Base-by-base conservation (phyloP, 768 basidiomycete genomes). In the Lactifluus hygrophoroides region DNA sequence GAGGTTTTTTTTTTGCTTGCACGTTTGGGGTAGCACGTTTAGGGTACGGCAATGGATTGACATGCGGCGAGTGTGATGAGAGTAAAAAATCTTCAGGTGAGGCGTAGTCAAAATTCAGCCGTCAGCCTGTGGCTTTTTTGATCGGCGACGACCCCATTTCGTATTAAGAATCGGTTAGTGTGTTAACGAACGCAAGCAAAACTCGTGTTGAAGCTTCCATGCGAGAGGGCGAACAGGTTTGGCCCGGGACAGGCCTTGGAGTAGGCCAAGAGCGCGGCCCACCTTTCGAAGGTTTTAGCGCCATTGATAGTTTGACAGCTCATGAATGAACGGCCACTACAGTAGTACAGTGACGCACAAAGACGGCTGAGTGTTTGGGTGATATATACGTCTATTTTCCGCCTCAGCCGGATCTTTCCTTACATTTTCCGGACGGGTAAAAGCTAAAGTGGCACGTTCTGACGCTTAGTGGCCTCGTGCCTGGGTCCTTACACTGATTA, bases 351-450 rank as follows among this genome's bases (percentile, higher is more conserved):
- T 52, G 27, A 44, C 21, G 38, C 25, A 40, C n/a, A 28, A 40
- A 44, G 27, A 28, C 25, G 9, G 25, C 5, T 19, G 32, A 13
- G 30, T 32, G n/a, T 23, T 43, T 30, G 32, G 34, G 32, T 54
- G 9, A 17, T 23, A 27, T 30, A 25, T 27, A 40, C 17, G 28
- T 37, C 30, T 40, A 37, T 9, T 48, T 48, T 49, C 58, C 53
- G 48, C 11, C 53, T 13, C 32, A 5, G 9, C 48, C 53, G 46
- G 58, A 60, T 52, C 44, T 58, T 51, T 51, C 44, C 50, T 38
- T 28, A 19, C 51, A 23, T 13, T 14, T 37, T 27, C 28, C 19
- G 30, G 42, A 32, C 19, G 30, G 43, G 32, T 17, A 19, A 32
- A n/a, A 43, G 51, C 16, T n/a, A 30, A 43, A 53, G 38, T 30